A percentile compares a stretch with the other conserved stretches of the same genome.
Evolutionary conservation across 228 moss, liverwort and hornwort genomes (phyloP).

Genomic region (Sphagnum fallax): DNA sequence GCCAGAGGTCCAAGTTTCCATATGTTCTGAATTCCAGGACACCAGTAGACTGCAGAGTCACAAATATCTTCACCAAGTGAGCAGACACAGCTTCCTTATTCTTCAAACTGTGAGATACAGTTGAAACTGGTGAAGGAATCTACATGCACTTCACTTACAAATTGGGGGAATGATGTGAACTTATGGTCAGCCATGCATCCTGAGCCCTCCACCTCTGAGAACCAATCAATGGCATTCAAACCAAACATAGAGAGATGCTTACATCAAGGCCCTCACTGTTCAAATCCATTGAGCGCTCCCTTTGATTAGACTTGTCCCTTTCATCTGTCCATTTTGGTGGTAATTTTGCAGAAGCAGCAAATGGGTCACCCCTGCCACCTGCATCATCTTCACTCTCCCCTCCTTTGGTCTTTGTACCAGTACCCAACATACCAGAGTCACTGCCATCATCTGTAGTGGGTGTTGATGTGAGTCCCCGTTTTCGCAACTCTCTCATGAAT

Average conservation of each 20-base stretch:
- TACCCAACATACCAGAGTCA: constrained; percentile 46
- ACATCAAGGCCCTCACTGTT: constrained; percentile 94
- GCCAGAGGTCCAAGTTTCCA: no score
- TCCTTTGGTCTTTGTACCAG: constrained; percentile 82
- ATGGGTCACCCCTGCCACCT: constrained; percentile 4
- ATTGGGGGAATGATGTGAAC: no score
- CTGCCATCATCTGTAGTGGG: constrained; percentile 22
- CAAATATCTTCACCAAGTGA: no score
- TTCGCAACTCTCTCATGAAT: constrained; percentile 89
- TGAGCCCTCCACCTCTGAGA: no score
- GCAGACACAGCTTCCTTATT: no score
- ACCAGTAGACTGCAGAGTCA: no score
- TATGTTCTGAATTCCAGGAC: no score
- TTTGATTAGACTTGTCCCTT: constrained; percentile 52
- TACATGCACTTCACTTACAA: no score
- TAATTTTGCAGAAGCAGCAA: constrained; percentile 16
- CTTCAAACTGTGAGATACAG: no score
- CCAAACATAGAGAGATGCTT: constrained; percentile 1
- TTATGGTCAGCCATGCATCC: no score
- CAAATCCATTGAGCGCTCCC: constrained; percentile 77
- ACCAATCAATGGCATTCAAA: no score
- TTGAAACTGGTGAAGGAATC: no score
- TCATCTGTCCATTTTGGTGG: constrained; percentile 16
- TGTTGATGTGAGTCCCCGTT: constrained; percentile 54
- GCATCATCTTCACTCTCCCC: constrained; percentile 16